These are phyloP conservation scores for Petunia hybrid DNA, from an alignment of 305 asterid genomes.

Conservation along the genomic window DNA sequence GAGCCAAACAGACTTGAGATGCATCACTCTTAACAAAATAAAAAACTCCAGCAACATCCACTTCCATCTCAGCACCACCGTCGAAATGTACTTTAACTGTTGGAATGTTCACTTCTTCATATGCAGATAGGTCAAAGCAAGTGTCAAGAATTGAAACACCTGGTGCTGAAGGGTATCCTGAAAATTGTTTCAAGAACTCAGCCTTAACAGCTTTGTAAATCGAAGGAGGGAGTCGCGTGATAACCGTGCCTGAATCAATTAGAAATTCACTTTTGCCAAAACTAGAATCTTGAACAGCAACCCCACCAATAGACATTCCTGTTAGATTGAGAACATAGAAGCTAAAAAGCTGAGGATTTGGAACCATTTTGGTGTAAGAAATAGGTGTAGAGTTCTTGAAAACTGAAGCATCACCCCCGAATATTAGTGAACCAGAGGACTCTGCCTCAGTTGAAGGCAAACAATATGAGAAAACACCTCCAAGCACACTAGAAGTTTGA, in stretches of 20 bases:
- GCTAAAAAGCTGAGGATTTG: slow-evolving; percentile 61
- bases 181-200: slow-evolving; percentile 83
- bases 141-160: slow-evolving; percentile 80
- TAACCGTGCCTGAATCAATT: slow-evolving; percentile 90
- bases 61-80: slow-evolving; percentile 63
- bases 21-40: slow-evolving; percentile 72
- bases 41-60: slow-evolving; percentile 74
- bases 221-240: slow-evolving; percentile 79
- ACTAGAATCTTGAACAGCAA: slow-evolving; percentile 45
- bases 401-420: slow-evolving; percentile 59
- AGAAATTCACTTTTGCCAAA: slow-evolving; percentile 57
- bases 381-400: slow-evolving; percentile 64
- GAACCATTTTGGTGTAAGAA: slow-evolving; percentile 64
- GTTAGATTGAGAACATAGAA: slow-evolving; percentile 77
- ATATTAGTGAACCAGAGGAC: slow-evolving; percentile 67
- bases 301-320: slow-evolving; percentile 69
- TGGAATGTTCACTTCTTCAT: slow-evolving; percentile 73
- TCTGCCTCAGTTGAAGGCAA: slow-evolving; percentile 62
- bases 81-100: slow-evolving; percentile 68
- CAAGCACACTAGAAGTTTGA: slow-evolving; percentile 62
- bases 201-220: slow-evolving; percentile 58
- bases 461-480: slow-evolving; percentile 85
- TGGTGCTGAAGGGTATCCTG: slow-evolving; percentile 69
- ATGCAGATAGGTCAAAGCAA: slow-evolving; percentile 75
- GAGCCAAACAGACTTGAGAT: slow-evolving; percentile 88